Percentiles rank a stretch among this genome's conserved stretches.
Conservation (phyloP, 2,329 filamentous ascomycete species). For the Paraphaeosphaeria minitans region DNA sequence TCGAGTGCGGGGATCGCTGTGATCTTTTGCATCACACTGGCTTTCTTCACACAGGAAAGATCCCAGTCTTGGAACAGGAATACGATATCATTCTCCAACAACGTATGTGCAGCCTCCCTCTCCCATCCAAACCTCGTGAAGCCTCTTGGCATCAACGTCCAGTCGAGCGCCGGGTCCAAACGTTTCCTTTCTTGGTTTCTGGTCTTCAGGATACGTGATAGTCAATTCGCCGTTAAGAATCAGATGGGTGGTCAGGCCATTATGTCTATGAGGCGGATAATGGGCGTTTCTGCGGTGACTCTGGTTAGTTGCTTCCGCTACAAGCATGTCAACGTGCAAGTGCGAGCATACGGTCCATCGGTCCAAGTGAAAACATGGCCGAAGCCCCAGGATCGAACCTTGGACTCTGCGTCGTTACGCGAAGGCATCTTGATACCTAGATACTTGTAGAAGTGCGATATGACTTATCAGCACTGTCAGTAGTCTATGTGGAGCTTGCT, state of each 20-base stretch:
- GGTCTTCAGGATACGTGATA: constrained; percentile 68
- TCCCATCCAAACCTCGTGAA: constrained; percentile 75
- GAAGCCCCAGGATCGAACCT: constrained; percentile 74
- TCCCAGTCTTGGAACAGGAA: not conserved
- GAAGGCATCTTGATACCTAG: constrained; percentile 37
- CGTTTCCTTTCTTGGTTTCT: constrained; percentile 60
- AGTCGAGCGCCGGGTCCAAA: constrained; percentile 66
- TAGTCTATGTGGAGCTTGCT: constrained; percentile 8
- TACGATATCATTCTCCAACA: constrained; percentile 58
- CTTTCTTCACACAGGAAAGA: not conserved
- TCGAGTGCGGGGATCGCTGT: not conserved
- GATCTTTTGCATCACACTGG: not conserved
- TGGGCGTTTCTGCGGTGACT: constrained; percentile 62
- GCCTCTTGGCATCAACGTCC: constrained; percentile 67
- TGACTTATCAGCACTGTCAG: not conserved
- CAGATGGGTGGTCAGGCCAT: constrained; percentile 70
- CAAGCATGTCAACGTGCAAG: not conserved
- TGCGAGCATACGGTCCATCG: constrained; percentile 66
- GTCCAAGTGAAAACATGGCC: constrained; percentile 72
- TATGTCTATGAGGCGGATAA: constrained; percentile 71
- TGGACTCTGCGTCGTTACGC: constrained; percentile 58
- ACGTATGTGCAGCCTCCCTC: constrained; percentile 70
- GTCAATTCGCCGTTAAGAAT: constrained; percentile 69
- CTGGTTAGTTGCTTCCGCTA: constrained; percentile 15
- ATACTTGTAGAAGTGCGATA: constrained; percentile 1